Base-by-base conservation (phyloP, 768 basidiomycete genomes). In the Suillus subluteus region DNA sequence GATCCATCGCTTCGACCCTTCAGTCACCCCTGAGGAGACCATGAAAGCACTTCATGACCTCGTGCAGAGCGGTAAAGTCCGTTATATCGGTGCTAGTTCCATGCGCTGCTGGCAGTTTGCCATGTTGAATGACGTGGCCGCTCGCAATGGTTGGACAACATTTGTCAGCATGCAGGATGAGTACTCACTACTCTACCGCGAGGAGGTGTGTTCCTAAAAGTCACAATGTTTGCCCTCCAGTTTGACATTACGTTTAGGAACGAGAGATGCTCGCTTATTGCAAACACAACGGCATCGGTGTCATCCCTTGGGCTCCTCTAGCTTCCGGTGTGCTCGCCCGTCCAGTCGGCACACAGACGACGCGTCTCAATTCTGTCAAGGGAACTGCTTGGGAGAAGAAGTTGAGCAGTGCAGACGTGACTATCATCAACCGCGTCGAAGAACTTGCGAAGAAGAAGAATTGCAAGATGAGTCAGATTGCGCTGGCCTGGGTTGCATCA, bases 121-220 rank as follows among this genome's bases (percentile, higher is more conserved):
- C 23, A 69, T 77, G 61, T 73, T 86, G 73, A 82, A 85, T 64
- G 78, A 82, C 40, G 77, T 83, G 3, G 84, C 85, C 7, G 73
- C 76, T 43, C 75, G 74, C 65, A 71, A 84, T 18, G 80, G 81
- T 5, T 85, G 85, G 79, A 86, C 86, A 6, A 82, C 78, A 66
- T 88, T 88, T 67, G 78, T 86, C 55, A 83, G 84, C 65, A 86
- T 88, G 80, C 87, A 88, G 73, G 79, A 81, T 55, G 82, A 84
- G 65, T 83, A 87, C 68, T 84, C 80, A 38, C 73, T 87, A 6
- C 76, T 87, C 23, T 88, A 88, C 70, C 79, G 86, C 44, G 83
- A 86, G 65, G 86, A 88, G 74, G 84, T 80, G 23, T 38, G 48
- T 12, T 11, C 1, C 59, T 15, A 2, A 12, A 12, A 63, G 30